Conservation (phyloP, 139 green algal species). For the Auxenochlorella pyrenoidosa region DNA sequence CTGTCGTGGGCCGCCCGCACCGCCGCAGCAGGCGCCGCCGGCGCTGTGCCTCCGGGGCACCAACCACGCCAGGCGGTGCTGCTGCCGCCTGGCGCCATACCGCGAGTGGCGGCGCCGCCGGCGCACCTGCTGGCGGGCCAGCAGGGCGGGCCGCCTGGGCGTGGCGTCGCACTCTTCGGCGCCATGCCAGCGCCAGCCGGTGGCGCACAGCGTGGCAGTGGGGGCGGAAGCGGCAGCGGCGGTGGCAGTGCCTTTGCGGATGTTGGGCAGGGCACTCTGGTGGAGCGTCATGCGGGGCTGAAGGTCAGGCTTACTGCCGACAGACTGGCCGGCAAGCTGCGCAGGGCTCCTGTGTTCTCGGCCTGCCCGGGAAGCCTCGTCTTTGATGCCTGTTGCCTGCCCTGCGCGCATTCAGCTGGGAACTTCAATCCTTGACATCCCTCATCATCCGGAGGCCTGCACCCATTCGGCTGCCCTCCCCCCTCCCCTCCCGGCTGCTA, state of each 20-base stretch:
- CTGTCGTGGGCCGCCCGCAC: constrained; percentile 20
- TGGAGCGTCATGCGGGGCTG: constrained; percentile 37
- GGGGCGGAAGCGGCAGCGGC: background rate
- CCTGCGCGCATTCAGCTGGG: too few relatives aligned
- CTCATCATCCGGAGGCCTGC: too few relatives aligned
- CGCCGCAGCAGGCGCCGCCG: background rate
- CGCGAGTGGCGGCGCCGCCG: background rate
- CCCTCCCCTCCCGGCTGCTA: too few relatives aligned
- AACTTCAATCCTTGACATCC: too few relatives aligned
- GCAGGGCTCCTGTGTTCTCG: background rate
- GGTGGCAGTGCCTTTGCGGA: constrained; percentile 22
- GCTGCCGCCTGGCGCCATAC: constrained; percentile 11
- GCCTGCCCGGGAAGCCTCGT: too few relatives aligned
- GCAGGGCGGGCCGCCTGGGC: background rate
- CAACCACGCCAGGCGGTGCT: constrained; percentile 17
- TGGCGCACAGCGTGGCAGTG: background rate
- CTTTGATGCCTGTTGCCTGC: too few relatives aligned
- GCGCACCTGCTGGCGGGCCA: background rate
- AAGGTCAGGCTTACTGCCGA: background rate
- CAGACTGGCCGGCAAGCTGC: background rate
- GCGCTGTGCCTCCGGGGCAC: constrained; percentile 4
- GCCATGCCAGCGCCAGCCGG: background rate
- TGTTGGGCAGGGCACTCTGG: constrained; percentile 32
- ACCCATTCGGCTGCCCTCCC: too few relatives aligned
- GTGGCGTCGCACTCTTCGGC: background rate